Evolutionary conservation across 164 flowering plant genomes (phyloP).

Genomic region (Magnolia changhungtana): DNA sequence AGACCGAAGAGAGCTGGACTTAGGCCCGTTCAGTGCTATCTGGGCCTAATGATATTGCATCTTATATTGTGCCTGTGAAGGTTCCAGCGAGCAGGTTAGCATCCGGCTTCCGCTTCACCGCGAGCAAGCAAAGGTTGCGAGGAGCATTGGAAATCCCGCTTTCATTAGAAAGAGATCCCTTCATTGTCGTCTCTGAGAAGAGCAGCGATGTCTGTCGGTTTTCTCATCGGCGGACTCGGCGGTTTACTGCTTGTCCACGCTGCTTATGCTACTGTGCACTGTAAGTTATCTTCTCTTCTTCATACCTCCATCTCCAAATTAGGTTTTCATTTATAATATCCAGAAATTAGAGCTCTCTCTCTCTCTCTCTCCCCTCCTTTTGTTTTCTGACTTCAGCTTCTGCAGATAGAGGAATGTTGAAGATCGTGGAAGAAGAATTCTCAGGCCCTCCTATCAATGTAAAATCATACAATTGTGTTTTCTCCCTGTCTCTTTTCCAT

Average conservation of each 20-base stretch:
- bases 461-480: constrained; percentile 5
- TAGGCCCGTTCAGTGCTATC: too few relatives aligned
- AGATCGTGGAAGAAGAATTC: constrained; percentile 90
- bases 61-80: too few relatives aligned
- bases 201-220: constrained; percentile 27
- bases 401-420: constrained; percentile 84
- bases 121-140: too few relatives aligned
- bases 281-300: constrained; percentile 26
- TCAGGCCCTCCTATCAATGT: constrained; percentile 78
- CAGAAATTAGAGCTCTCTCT: not conserved
- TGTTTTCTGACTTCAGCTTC: not conserved
- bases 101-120: too few relatives aligned
- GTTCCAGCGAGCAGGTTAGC: too few relatives aligned
- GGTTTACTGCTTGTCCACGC: constrained; percentile 49
- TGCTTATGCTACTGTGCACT: constrained; percentile 64
- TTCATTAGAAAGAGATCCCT: not conserved
- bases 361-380: not conserved
- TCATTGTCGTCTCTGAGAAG: not conserved
- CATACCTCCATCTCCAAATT: not conserved
- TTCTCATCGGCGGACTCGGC: constrained; percentile 42
- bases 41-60: too few relatives aligned
- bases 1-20: too few relatives aligned
- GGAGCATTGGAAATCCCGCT: too few relatives aligned
- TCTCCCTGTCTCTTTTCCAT: not conserved
- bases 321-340: not conserved